phyloP scores from a whole-genome alignment of 805 yeast genomes.

The Metschnikowia cubensis region DNA sequence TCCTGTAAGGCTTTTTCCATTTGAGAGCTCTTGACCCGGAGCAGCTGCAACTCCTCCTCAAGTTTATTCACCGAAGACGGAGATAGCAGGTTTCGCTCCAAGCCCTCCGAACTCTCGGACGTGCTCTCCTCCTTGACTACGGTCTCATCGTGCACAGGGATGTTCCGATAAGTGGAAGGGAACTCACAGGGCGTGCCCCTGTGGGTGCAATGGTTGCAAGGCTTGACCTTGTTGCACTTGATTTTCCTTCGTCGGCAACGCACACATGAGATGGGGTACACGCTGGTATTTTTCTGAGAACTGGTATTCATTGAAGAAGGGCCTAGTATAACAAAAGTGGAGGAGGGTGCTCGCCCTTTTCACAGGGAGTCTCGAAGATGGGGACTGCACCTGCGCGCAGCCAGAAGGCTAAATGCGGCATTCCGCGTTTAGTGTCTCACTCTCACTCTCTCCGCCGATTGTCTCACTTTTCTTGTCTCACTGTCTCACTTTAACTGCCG shows the following conservation, averaged over 20 bases:
- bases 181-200: conserved; percentile 15
- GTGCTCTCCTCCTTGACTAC: conserved; percentile 7
- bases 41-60: conserved; percentile 3
- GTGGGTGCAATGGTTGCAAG: conserved; percentile 16
- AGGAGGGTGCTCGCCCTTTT: background rate
- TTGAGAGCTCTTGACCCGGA: background rate
- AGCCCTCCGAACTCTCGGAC: background rate
- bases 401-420: background rate
- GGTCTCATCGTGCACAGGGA: conserved; percentile 16
- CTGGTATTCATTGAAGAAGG: background rate
- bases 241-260: conserved; percentile 19
- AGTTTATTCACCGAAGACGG: background rate
- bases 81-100: background rate
- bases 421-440: conserved; percentile 3
- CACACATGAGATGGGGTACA: conserved; percentile 17
- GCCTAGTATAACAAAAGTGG: too few species aligned
- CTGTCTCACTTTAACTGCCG: background rate
- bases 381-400: background rate
- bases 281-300: conserved; percentile 5
- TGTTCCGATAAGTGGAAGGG: conserved; percentile 17
- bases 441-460: background rate
- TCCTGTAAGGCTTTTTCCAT: conserved; percentile 1
- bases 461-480: background rate
- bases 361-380: background rate
- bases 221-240: conserved; percentile 19